phyloP scores from a whole-genome alignment of 2,329 filamentous ascomycete genomes.

The Penicillium brevicompactum region DNA sequence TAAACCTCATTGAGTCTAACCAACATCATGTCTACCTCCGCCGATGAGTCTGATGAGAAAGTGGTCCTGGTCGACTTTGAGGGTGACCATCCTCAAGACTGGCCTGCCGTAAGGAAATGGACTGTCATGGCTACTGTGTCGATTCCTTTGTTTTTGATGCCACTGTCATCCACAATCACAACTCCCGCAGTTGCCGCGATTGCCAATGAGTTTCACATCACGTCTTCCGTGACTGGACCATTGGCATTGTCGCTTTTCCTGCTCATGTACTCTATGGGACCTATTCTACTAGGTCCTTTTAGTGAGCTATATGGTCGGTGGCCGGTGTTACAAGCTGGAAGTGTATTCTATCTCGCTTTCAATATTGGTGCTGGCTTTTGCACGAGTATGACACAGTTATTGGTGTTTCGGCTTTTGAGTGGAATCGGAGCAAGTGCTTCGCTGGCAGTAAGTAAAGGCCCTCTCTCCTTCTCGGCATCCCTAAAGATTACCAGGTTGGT shows the following conservation, averaged over 20 bases:
- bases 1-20: not conserved
- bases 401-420: constrained; percentile 3
- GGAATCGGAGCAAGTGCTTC: constrained; percentile 3
- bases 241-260: not conserved
- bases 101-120: constrained; percentile 9
- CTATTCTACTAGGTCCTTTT: constrained; percentile 7
- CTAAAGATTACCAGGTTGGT: constrained; percentile 6
- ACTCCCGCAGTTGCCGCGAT: constrained; percentile 1
- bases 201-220: constrained; percentile 4
- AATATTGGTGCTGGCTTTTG: constrained; percentile 1
- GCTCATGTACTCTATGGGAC: constrained; percentile 8
- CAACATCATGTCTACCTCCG: not conserved
- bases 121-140: constrained; percentile 1
- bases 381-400: not conserved
- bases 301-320: constrained; percentile 8
- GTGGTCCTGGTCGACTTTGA: constrained; percentile 11
- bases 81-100: constrained; percentile 10
- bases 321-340: constrained; percentile 5
- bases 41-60: not conserved
- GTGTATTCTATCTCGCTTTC: constrained; percentile 1
- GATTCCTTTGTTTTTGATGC: constrained; percentile 9
- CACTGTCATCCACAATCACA: constrained; percentile 6
- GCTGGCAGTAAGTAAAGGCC: constrained; percentile 1
- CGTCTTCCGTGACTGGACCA: constrained; percentile 2
- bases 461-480: not conserved